Base-by-base conservation (phyloP, 1,284 basidiomycete species). In the Cerioporus squamosus region DNA sequence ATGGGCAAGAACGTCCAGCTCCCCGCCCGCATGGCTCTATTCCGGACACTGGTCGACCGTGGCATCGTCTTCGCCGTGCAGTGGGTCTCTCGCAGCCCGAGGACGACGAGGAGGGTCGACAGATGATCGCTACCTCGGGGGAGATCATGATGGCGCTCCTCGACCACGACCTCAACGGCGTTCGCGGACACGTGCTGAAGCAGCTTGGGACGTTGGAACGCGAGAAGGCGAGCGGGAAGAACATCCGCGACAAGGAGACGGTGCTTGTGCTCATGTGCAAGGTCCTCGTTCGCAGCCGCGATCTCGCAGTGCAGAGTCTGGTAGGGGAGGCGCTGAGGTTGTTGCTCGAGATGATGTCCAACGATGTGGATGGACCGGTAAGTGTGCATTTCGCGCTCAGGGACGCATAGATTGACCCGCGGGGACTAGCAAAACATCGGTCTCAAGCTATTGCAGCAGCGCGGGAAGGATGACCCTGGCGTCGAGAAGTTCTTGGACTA, bases 1-100 rank as follows among this genome's bases (percentile, higher is more conserved):
- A 97, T 98, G 91, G 95, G 94, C 63, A 99, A 98, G 81, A 95
- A 95, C 69, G 89, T 98, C 14, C 97, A 98, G 72, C 81, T 98
- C 7, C 89, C 91, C 5, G 85, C 90, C 18, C 89, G 97, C 33
- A 83, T 97, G 70, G 79, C 85, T 5, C 86, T 99, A n/a, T 98
- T 97, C 76, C 89, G 95, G 51, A 83, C 87, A 2, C 82, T 99
- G 9, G 86, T 96, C 52, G 96, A 98, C 62, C 87, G 91, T 14
- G 97, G 95, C 0, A 81, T 98, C 46, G 78, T 98, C 8, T 90
- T 90, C 60, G 91, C 91, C n/a, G 86, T 97, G 20, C 94, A 98
- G 69, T 98, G 93, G 92, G 92, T 0, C 81, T 95, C 57, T 78
- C 77, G 39, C 72, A 71, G 51, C 62, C 74, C 24, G 75, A 78